Evolutionary conservation across 768 basidiomycete genomes (phyloP), one percentile per base, ranked within the genome.

Genomic region (Xanthoconium purpureum): DNA sequence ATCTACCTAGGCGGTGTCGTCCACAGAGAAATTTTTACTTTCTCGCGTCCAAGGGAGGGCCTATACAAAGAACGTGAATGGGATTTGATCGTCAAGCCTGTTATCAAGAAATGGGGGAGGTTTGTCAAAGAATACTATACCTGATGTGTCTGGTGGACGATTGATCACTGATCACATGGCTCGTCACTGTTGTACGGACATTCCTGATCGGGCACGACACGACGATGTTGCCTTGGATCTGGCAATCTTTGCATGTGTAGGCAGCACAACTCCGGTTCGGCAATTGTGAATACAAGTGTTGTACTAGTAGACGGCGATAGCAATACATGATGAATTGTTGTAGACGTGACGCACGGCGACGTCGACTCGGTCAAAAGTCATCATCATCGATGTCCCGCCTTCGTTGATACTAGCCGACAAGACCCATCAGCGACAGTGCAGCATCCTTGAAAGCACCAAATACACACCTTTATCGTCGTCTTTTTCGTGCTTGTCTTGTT

Each of bases 21-120:
- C 29, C 91, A 94, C 68, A 84, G 82, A 63, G 91, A 94, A 65
- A 90, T 94, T 17, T 94, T 94, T 66, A 74, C 86, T 38, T 90
- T 94, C 63, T 71, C 72, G 42, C 79, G 84, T 43, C 78, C 83
- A 49, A 73, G 67, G 38, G 69, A 65, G 10, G 88, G 88, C 0
- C 67, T 55, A 33, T 80, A 84, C 63, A 77, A 80, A 56, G 84
- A 83, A 8, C 81, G 76, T 58, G 91, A 92, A 70, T 92, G 87
- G 86, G 86, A 90, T 51, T 57, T 70, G 13, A 77, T 92, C 32
- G 87, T 93, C 38, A 83, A 82, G 59, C 88, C 88, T 40, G 83
- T 91, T 6, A 81, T 93, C 49, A 83, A 88, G 66, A 83, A 82
- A 49, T 93, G 91, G 91, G 91, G 87, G 3, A 74, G 57, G 29